phyloP scores from a whole-genome alignment of 2,329 filamentous ascomycete species.

The Pseudomassariella vexata region DNA sequence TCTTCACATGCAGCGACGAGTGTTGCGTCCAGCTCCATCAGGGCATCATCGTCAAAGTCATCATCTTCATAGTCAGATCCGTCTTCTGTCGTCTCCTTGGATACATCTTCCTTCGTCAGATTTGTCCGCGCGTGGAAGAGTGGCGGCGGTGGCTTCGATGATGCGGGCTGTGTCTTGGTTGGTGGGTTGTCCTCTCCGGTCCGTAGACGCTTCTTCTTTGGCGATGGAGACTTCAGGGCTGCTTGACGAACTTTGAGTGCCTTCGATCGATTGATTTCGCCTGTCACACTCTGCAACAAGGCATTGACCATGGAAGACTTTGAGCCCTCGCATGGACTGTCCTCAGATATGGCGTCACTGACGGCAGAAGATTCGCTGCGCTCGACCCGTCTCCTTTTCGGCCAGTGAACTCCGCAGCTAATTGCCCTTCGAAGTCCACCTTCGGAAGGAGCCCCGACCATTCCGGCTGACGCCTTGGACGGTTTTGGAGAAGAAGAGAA shows the following conservation, averaged over 20 bases:
- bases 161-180: conserved; percentile 11
- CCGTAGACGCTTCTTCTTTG: conserved; percentile 28
- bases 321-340: conserved; percentile 40
- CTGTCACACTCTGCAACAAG: conserved; percentile 60
- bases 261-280: conserved; percentile 41
- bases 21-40: conserved; percentile 47
- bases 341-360: conserved; percentile 23
- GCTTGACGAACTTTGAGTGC: conserved; percentile 23
- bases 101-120: conserved; percentile 1
- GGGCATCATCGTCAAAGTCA: conserved; percentile 54
- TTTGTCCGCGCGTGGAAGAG: conserved; percentile 5
- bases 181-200: conserved; percentile 8
- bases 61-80: conserved; percentile 50
- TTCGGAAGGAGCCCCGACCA: conserved; percentile 28
- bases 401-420: conserved; percentile 66
- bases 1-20: conserved; percentile 11
- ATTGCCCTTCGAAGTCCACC: conserved; percentile 55
- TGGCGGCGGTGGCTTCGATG: conserved; percentile 12
- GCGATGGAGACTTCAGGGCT: conserved; percentile 35
- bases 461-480: conserved; percentile 32
- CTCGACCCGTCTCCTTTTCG: conserved; percentile 61
- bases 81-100: conserved; percentile 7
- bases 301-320: conserved; percentile 56
- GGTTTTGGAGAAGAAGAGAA: conserved; percentile 66
- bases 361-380: conserved; percentile 33